Base-by-base conservation (phyloP, 371 early-diverging fungal genomes). In the Umbelopsis sp. region DNA sequence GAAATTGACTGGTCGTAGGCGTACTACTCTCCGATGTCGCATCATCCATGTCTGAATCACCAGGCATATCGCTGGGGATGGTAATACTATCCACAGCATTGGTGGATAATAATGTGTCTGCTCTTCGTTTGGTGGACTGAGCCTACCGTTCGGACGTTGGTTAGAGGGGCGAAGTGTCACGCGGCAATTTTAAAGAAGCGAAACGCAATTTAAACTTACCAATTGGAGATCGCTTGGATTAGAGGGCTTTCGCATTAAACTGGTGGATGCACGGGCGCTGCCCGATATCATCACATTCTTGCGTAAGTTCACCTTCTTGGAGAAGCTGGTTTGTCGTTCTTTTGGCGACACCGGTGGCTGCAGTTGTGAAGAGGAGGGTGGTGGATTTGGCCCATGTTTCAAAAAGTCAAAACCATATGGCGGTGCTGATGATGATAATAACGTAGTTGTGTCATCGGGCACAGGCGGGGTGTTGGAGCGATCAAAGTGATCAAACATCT, bases 251-350 rank as follows among this genome's bases (percentile, higher is more conserved):
- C 57, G 57, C 57, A 57, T 57, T 57, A 57, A 35, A 57, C 57
- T 57, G 10, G 57, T 11, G 11, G 76, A 65, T n/a, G 78, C 78
- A 63, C 74, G 71, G 14, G 70, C 50, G 65, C 76, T 75, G 7
- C 78, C 78, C 66, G 76, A 70, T 9, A 78, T 38, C 78, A 78
- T 78, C 1, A 75, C 78, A 63, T 73, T 78, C 44, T 52, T 68
- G n/a, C 25, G 46, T 20, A 57, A 35, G 18, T 57, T 57, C 16
- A 57, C 57, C 12, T 35, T 35, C n/a, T 57, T 57, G 8, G 57
- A 64, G 51, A 64, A 69, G 18, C 50, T n/a, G 1, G 32, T 53
- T 41, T 53, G 65, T 20, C 41, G 65, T 16, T 37, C 57, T 71
- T 76, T 51, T 70, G 72, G 50, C 44, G 72, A n/a, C 46, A 65